Evolutionary conservation across 257 asterid species (phyloP).

Genomic region (Gynochthodes officinalis): DNA sequence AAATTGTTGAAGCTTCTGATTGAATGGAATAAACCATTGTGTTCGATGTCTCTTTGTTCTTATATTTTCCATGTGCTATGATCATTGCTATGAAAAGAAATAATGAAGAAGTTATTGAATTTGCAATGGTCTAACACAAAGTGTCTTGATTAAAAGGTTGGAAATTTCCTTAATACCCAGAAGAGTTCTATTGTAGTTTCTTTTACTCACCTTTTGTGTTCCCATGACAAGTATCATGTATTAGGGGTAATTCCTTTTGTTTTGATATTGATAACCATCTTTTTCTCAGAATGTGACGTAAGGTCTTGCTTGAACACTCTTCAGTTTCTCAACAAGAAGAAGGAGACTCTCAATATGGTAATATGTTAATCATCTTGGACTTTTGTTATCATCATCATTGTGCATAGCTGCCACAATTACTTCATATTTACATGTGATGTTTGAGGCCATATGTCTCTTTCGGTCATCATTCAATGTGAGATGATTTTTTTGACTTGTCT

Average conservation of each 20-base stretch:
- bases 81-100: neutral
- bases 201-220: neutral
- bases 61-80: neutral
- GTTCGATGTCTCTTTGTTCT: neutral
- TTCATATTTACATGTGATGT: neutral
- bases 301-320: constrained; percentile 94
- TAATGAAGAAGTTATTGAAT: neutral
- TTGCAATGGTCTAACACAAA: neutral
- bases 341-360: constrained; percentile 80
- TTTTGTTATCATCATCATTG: neutral
- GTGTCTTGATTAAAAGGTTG: neutral
- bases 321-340: constrained; percentile 90
- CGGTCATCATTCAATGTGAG: neutral
- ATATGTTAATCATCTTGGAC: constrained; percentile 11
- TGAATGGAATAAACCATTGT: neutral
- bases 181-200: neutral
- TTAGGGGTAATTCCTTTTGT: neutral
- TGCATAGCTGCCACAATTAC: neutral
- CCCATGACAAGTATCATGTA: neutral
- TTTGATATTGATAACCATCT: constrained; percentile 14
- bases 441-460: neutral
- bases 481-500: neutral
- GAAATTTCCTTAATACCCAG: neutral
- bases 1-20: neutral
- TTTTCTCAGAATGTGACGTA: constrained; percentile 78